Conservation (phyloP, 805 yeast species). For the Sugiyamaella chiloensis region DNA sequence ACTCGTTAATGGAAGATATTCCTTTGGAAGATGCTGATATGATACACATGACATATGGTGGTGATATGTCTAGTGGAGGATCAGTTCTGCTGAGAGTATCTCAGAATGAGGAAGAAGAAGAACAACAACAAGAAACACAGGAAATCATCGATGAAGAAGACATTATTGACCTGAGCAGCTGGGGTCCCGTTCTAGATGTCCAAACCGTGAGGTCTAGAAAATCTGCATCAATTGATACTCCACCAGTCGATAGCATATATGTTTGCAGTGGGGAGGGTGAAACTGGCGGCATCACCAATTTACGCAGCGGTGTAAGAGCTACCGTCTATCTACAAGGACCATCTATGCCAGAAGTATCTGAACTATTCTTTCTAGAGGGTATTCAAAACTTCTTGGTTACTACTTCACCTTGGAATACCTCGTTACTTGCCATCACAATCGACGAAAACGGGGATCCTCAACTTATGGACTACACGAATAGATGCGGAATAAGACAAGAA, state of each 20-base stretch:
- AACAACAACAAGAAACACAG: constrained; percentile 27
- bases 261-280: constrained; percentile 19
- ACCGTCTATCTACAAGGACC: constrained; percentile 16
- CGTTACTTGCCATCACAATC: neutral
- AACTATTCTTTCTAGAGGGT: constrained; percentile 9
- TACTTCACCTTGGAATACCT: constrained; percentile 13
- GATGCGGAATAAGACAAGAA: constrained; percentile 11
- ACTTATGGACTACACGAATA: constrained; percentile 9
- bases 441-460: constrained; percentile 12
- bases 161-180: constrained; percentile 35
- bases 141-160: constrained; percentile 2
- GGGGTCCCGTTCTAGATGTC: constrained; percentile 49
- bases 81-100: constrained; percentile 35
- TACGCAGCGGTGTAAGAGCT: constrained; percentile 16
- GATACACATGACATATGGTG: constrained; percentile 35
- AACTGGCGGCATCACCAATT: constrained; percentile 17
- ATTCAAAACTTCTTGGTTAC: constrained; percentile 7
- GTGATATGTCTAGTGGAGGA: constrained; percentile 41
- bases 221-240: neutral
- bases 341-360: constrained; percentile 11
- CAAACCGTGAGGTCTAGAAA: constrained; percentile 4
- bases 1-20: constrained; percentile 3
- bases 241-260: constrained; percentile 6
- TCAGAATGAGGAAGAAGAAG: constrained; percentile 14
- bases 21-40: constrained; percentile 9